A percentile compares a stretch with the other conserved stretches of the same genome.
phyloP scores from a whole-genome alignment of 176 grass and related monocot species.

The Oryza meyeriana region DNA sequence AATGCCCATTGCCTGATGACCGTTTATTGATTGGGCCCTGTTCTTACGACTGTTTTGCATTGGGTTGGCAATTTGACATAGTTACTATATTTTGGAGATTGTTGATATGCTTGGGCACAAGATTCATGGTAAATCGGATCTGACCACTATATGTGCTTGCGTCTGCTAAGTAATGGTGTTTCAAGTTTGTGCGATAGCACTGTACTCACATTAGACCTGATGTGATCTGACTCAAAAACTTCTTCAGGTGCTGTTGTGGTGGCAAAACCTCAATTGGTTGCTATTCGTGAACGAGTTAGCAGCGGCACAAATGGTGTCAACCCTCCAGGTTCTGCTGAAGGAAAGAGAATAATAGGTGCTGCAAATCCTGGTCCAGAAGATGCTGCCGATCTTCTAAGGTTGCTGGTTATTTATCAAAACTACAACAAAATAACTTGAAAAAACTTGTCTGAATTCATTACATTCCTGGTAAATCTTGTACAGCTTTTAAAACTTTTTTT shows the following conservation, averaged over 20 bases:
- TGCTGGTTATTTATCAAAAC: background rate
- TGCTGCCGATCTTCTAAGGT: constrained; percentile 91
- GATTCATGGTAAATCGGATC: background rate
- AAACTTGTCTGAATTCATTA: background rate
- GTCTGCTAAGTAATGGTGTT: background rate
- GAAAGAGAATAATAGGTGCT: constrained; percentile 67
- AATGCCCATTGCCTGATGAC: background rate
- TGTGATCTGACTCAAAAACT: constrained; percentile 14
- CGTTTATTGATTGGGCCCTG: background rate
- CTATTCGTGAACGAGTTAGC: constrained; percentile 69
- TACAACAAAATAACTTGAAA: background rate
- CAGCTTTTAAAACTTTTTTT: background rate
- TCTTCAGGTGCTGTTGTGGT: constrained; percentile 76
- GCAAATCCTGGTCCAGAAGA: constrained; percentile 87
- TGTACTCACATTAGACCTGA: background rate
- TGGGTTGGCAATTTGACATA: background rate
- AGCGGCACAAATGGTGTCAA: constrained; percentile 43
- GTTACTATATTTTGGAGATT: background rate
- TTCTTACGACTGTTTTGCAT: constrained; percentile 1
- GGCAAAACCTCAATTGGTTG: constrained; percentile 76
- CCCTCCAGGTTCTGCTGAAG: constrained; percentile 39
- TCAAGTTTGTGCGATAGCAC: background rate
- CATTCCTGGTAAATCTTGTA: background rate
- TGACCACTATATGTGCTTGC: background rate
- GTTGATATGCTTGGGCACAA: background rate